Percentiles rank a stretch among this genome's conserved stretches.
Evolutionary conservation across 2,329 filamentous ascomycete species (phyloP).

Genomic region (Ilyonectria destructans): DNA sequence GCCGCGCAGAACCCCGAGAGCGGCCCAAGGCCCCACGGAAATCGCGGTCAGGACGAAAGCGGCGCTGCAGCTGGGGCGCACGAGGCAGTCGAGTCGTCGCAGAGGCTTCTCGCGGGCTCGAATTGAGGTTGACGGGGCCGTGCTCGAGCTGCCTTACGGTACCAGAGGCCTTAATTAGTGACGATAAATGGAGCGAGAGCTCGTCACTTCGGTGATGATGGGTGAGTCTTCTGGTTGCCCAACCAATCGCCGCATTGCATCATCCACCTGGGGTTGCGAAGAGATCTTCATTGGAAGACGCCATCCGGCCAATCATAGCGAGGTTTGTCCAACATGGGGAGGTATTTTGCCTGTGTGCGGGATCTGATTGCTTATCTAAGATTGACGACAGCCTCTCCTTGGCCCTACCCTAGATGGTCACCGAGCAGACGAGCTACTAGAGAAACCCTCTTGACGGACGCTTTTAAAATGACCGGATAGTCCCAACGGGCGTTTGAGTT

Average conservation of each 20-base stretch:
- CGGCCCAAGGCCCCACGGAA: conserved; percentile 41
- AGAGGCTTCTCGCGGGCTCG: neutral
- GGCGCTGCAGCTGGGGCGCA: conserved; percentile 18
- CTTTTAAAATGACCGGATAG: neutral
- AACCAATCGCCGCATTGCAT: conserved; percentile 49
- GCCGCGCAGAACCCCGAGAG: conserved; percentile 26
- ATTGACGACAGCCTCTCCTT: conserved; percentile 28
- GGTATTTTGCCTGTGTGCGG: conserved; percentile 27
- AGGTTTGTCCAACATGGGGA: conserved; percentile 20
- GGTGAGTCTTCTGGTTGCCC: conserved; percentile 35
- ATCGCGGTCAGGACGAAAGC: conserved; percentile 34
- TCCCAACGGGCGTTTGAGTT: neutral
- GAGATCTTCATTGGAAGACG: conserved; percentile 46
- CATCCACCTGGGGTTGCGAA: conserved; percentile 43
- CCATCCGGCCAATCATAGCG: conserved; percentile 39
- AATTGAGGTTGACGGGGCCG: neutral
- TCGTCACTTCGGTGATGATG: conserved; percentile 19
- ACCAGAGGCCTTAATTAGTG: conserved; percentile 38
- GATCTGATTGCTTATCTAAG: conserved; percentile 39
- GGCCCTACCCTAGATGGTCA: conserved; percentile 21
- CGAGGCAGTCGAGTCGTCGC: conserved; percentile 17
- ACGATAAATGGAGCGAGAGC: conserved; percentile 32
- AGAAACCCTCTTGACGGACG: neutral
- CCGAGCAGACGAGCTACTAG: neutral
- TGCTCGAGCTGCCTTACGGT: conserved; percentile 17